Conservation (phyloP, 208 protist genomes). For the Phytomonas sp. region DNA sequence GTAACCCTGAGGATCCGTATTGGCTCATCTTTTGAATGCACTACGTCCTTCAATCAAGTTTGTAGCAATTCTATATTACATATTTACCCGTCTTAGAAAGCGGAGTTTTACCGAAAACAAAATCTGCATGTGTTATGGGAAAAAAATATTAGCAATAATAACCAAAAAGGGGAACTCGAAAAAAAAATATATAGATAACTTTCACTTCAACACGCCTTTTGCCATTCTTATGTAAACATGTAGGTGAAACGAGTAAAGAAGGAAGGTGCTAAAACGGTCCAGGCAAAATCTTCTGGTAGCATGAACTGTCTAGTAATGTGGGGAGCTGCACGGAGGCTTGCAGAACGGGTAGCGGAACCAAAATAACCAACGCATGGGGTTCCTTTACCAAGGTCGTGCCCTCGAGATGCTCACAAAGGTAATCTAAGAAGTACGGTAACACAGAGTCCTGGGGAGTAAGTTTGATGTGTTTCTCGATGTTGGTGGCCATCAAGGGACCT, state of each 20-base stretch:
- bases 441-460: slow-evolving; percentile 28
- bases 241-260: slow-evolving; percentile 4
- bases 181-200: slow-evolving; percentile 5
- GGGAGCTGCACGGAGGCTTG: slow-evolving; percentile 53
- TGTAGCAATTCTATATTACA: neutral
- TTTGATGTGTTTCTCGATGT: too few relatives aligned
- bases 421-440: slow-evolving; percentile 65
- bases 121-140: neutral
- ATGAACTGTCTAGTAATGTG: slow-evolving; percentile 36
- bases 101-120: neutral
- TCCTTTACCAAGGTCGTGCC: slow-evolving; percentile 47
- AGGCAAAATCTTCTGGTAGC: slow-evolving; percentile 41
- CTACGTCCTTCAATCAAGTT: neutral
- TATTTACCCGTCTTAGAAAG: slow-evolving; percentile 1
- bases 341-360: slow-evolving; percentile 51
- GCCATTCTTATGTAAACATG: too few relatives aligned
- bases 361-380: slow-evolving; percentile 53
- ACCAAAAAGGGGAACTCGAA: neutral
- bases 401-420: slow-evolving; percentile 54
- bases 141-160: neutral
- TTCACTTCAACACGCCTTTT: too few relatives aligned
- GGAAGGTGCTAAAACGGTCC: slow-evolving; percentile 38
- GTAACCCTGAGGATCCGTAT: too few relatives aligned
- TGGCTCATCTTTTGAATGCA: too few relatives aligned
- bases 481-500: too few relatives aligned